Evolutionary conservation across 257 asterid genomes (phyloP), one percentile per base, ranked within the genome.

Genomic region (Scutellaria baicalensis): DNA sequence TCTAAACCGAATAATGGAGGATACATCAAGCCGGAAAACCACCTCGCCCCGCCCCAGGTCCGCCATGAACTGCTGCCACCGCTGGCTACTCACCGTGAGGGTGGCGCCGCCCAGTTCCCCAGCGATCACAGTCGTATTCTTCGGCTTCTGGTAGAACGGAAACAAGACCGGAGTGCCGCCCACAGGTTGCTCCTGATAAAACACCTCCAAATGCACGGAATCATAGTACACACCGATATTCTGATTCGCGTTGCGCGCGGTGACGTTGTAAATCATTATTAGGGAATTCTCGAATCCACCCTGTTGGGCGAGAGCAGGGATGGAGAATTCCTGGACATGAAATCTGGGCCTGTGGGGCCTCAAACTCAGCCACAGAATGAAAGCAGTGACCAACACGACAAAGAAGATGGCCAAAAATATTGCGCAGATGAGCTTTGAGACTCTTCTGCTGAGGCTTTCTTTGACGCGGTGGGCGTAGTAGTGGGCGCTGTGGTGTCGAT

Each of bases 281-380:
- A 63, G 79, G 58, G 86, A 84, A 23, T 77, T 78, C 2, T 72
- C 75, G 52, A 59, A 74, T 4, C 94, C 94, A 9, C 21, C 61
- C 44, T 39, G 65, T 31, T 79, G 86, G 49, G 80, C 70, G 20
- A 83, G 9, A 4, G 80, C 82, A 9, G 90, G 96, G 17, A 90
- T 70, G 3, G 94, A 83, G 60, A 91, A 91, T 44, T 88, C 89
- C 0, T 76, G 79, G 64, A 86, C 45, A 70, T 78, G 84, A 51
- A 91, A 75, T 57, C 94, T 72, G n/a, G 97, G 97, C 38, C 97
- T 75, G 59, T 91, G 96, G 5, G 97, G 97, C 9, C 96, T 85
- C 23, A 90, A 58, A 52, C 88, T 87, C 39, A 86, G 85, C 90
- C 94, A 90, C 17, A 90, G 64, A 51, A 90, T 84, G 83, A 90